Evolutionary conservation across 768 basidiomycete genomes (phyloP), one percentile per base, ranked within the genome.

Genomic region (Boletus reticuloceps): DNA sequence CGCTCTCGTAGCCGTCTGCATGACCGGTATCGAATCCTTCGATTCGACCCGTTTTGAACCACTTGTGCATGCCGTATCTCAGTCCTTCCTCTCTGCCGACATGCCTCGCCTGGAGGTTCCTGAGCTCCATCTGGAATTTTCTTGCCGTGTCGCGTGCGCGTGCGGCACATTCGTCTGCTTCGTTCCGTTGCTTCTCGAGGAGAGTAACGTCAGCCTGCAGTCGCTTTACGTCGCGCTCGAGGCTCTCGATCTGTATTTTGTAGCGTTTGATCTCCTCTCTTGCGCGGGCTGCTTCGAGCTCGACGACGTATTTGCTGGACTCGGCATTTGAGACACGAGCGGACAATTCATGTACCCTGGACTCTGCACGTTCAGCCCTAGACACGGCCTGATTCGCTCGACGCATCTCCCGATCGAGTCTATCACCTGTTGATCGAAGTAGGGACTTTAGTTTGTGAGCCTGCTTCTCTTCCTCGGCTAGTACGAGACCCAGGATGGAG

Each of bases 391-490:
- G 74, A 43, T 80, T 79, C n/a, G 79, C 82, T 45, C 81, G 72
- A 27, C 77, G 76, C 50, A 76, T 79, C 71, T 85, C 84, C 45
- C 76, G 71, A 62, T 85, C 81, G 38, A 88, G 73, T 46, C 77
- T 75, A 50, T 83, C 81, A 19, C 77, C 76, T 6, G 84, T 77
- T 44, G 68, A 70, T 50, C 77, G 75, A 22, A 86, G 75, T 25
- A 82, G 63, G 29, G 75, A 73, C 64, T 83, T 85, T 56, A 85
- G 75, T 53, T 79, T 76, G 52, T 75, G 74, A n/a, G 75, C 74
- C 60, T 83, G 81, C 51, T 78, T 76, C 65, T 85, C 83, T 66
- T 85, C 83, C 55, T 85, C 65, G 58, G 79, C 75, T 27, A 79
- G 70, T 27, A 79, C 74, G 13, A 81, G 64, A 4, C 75, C 75